phyloP scores from a whole-genome alignment of 805 yeast species.

The Candida dajiaensis region DNA sequence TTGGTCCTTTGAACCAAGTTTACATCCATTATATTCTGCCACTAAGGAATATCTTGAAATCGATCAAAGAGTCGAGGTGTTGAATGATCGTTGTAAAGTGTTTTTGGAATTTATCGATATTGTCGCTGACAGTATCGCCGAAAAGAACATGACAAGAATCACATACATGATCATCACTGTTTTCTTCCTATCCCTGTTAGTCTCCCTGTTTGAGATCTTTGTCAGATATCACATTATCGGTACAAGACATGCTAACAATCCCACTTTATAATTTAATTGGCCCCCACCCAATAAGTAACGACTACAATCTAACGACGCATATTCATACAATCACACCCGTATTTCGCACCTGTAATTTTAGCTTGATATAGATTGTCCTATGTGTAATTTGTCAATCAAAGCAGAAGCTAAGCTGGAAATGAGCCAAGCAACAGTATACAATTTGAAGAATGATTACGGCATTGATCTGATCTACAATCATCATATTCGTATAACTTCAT shows the following conservation, averaged over 20 bases:
- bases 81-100: slow-evolving; percentile 90
- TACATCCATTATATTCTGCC: slow-evolving; percentile 87
- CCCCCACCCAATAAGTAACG: no score
- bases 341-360: no score
- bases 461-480: no score
- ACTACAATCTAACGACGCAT: no score
- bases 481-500: neutral
- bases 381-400: no score
- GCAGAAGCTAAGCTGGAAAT: no score
- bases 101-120: slow-evolving; percentile 91
- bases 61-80: slow-evolving; percentile 88
- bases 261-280: neutral
- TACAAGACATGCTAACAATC: slow-evolving; percentile 12
- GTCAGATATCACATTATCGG: slow-evolving; percentile 47
- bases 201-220: slow-evolving; percentile 67
- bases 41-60: slow-evolving; percentile 90
- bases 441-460: no score
- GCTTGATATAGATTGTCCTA: no score
- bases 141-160: slow-evolving; percentile 83
- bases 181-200: slow-evolving; percentile 70
- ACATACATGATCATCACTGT: slow-evolving; percentile 86
- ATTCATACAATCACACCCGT: no score
- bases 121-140: slow-evolving; percentile 90
- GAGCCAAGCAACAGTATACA: no score
- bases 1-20: slow-evolving; percentile 93